These are phyloP conservation scores for Eucalyptus shirleyi DNA, from an alignment of 345 rosid genomes.

Conservation along the genomic window DNA sequence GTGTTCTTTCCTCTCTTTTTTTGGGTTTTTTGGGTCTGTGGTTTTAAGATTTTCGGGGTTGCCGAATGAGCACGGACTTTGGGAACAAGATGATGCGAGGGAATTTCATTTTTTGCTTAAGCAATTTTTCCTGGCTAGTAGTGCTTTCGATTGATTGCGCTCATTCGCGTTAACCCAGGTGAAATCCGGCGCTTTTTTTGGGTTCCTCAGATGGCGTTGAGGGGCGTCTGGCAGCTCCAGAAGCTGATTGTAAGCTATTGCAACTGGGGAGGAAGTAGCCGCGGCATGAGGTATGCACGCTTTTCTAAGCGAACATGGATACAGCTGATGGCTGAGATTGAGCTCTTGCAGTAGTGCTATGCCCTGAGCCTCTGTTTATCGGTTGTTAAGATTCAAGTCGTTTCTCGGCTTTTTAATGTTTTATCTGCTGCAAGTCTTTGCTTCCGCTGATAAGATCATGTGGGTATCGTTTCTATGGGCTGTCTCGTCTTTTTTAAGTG, in stretches of 20 bases:
- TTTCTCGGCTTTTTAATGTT: background rate
- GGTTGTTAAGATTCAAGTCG: background rate
- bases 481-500: background rate
- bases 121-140: background rate
- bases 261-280: conserved; percentile 94
- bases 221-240: conserved; percentile 89
- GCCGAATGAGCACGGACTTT: background rate
- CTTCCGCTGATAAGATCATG: background rate
- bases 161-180: background rate
- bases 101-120: background rate
- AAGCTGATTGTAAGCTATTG: conserved; percentile 74
- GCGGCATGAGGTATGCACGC: conserved; percentile 55
- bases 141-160: background rate
- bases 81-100: background rate
- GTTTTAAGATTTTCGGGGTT: background rate
- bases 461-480: background rate
- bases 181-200: background rate
- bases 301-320: background rate
- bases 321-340: background rate
- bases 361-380: background rate
- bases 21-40: background rate
- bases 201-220: conserved; percentile 41
- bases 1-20: too few relatives aligned
- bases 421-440: background rate
- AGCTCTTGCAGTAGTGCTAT: background rate